Conservation (phyloP, 805 yeast genomes). For the Saturnispora gosingensis region DNA sequence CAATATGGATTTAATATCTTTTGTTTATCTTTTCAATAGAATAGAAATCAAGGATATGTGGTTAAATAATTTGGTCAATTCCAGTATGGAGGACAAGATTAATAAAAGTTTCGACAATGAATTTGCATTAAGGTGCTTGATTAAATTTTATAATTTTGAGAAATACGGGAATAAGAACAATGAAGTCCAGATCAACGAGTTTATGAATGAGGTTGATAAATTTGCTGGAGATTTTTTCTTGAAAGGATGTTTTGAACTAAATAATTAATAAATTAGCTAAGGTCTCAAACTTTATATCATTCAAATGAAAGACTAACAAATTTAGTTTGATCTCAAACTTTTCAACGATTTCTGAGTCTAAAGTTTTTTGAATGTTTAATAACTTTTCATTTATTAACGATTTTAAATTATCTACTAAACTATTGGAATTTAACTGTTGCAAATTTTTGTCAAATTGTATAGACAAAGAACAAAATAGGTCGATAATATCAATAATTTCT, state of each 20-base stretch:
- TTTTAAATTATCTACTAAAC: constrained; percentile 15
- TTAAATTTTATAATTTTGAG: constrained; percentile 65
- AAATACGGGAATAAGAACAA: constrained; percentile 47
- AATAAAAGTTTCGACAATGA: constrained; percentile 79
- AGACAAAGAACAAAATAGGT: constrained; percentile 1
- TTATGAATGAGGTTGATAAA: constrained; percentile 15
- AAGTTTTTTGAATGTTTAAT: constrained; percentile 31
- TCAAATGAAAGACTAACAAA: constrained; percentile 3
- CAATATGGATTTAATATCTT: constrained; percentile 89
- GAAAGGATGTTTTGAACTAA: constrained; percentile 9
- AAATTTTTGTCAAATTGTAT: constrained; percentile 1
- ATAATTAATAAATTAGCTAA: constrained; percentile 30
- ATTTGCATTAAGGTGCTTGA: constrained; percentile 65
- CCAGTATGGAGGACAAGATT: constrained; percentile 65
- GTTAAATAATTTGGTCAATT: constrained; percentile 75
- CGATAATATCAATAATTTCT: constrained; percentile 4
- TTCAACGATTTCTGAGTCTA: constrained; percentile 32
- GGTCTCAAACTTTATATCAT: constrained; percentile 27
- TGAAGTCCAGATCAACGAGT: constrained; percentile 36
- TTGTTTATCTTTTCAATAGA: constrained; percentile 69
- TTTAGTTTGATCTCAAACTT: constrained; percentile 35
- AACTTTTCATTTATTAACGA: constrained; percentile 21
- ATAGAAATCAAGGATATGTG: constrained; percentile 74
- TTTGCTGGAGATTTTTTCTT: constrained; percentile 31
- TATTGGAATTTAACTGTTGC: background rate